phyloP scores from a whole-genome alignment of 2,329 filamentous ascomycete species.

The Fusarium solani-melongenae region DNA sequence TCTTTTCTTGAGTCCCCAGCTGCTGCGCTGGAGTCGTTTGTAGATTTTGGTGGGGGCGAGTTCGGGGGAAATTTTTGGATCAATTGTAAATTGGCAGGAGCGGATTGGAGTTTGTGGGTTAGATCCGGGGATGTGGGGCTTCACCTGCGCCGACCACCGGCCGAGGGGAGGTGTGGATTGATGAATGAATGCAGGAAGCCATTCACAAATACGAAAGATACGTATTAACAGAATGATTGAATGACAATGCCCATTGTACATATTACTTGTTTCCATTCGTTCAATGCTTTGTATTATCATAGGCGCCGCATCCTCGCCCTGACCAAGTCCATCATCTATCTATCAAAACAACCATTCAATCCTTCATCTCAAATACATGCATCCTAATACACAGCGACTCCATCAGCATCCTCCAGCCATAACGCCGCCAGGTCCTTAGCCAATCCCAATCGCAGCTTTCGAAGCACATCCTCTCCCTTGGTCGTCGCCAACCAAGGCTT shows the following conservation, averaged over 20 bases:
- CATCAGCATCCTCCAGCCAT: conserved; percentile 76
- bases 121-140: conserved; percentile 42
- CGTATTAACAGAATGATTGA: too few relatives aligned
- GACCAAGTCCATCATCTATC: conserved; percentile 10
- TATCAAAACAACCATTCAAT: conserved; percentile 15
- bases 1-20: conserved; percentile 12
- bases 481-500: conserved; percentile 76
- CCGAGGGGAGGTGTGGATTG: conserved; percentile 11
- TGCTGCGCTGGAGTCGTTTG: conserved; percentile 17
- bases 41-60: conserved; percentile 42
- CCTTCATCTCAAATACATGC: conserved; percentile 28
- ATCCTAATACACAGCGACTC: conserved; percentile 55
- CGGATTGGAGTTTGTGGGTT: conserved; percentile 48
- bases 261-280: neutral
- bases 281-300: conserved; percentile 35
- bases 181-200: neutral
- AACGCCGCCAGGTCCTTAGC: conserved; percentile 78
- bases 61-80: conserved; percentile 44
- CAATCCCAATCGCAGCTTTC: conserved; percentile 76
- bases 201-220: neutral
- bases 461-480: conserved; percentile 76
- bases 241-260: neutral
- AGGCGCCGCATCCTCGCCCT: conserved; percentile 18
- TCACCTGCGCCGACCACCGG: conserved; percentile 37
- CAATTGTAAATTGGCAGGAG: conserved; percentile 49